These are phyloP conservation scores for Talaromyces rugulosus DNA, from an alignment of 2,329 filamentous ascomycete species.

Conservation along the genomic window DNA sequence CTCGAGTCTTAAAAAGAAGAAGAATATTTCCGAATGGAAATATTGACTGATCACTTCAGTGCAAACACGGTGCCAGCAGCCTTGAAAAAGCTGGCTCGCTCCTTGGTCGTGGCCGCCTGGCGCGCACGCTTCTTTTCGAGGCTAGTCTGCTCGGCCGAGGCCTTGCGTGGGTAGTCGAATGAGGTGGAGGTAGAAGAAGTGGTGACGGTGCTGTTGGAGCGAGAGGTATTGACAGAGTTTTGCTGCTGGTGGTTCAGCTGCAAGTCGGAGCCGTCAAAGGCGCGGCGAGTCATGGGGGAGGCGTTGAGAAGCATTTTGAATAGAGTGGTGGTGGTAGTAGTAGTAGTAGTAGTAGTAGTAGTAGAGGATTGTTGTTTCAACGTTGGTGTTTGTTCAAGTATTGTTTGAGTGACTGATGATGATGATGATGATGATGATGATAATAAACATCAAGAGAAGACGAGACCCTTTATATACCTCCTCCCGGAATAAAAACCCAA, in stretches of 20 bases:
- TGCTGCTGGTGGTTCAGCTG: slow-evolving; percentile 2
- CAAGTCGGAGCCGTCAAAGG: slow-evolving; percentile 10
- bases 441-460: background rate
- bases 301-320: slow-evolving; percentile 9
- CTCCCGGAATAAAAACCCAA: background rate
- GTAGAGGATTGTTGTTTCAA: background rate
- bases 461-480: slow-evolving; percentile 3
- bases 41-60: background rate
- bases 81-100: slow-evolving; percentile 3
- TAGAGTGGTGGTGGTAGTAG: background rate
- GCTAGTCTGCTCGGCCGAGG: background rate
- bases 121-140: background rate
- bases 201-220: background rate
- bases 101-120: background rate
- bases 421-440: slow-evolving; percentile 3
- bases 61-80: slow-evolving; percentile 2
- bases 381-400: background rate
- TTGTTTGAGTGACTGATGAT: background rate
- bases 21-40: background rate
- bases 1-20: background rate
- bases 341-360: background rate
- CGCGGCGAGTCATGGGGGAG: slow-evolving; percentile 2
- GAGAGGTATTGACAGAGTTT: background rate
- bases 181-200: slow-evolving; percentile 2
- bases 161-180: background rate